Evolutionary conservation across 495 filamentous ascomycete species (phyloP), one percentile per base, ranked within the genome.

Genomic region (Symbiotaphrina buchneri): DNA sequence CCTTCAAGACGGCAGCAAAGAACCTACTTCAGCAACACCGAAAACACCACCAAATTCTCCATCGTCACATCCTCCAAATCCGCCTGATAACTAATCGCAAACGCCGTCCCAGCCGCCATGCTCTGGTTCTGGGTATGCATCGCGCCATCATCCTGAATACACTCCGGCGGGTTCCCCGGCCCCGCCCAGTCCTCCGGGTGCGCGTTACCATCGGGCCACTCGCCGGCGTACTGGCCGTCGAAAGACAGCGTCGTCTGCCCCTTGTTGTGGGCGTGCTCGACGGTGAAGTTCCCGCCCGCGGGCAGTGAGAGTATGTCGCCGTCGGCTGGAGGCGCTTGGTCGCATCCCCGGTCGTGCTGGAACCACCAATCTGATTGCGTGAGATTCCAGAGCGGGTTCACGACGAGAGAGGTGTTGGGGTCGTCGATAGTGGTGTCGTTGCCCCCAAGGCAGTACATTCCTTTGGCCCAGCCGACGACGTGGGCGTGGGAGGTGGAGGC

Each of bases 211-310:
- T 65, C 63, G 0, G 56, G 54, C 57, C 58, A 62, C 10, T 48
- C 48, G 4, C 43, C 40, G 3, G 41, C 41, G 22, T 39, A 48
- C n/a, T 48, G 33, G 8, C 59, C 53, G 22, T 46, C 51, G 29
- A 48, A 62, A 2, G 60, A 61, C 7, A 65, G 47, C 0, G 58
- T 59, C 1, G 61, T 65, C 10, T 47, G 44, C 1, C 43, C 55
- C 5, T 52, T 54, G 47, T 66, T 66, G 26, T 63, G 56, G 6
- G 64, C 60, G 6, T 65, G 43, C 42, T 69, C 61, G 18, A 63
- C 53, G 1, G 52, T 63, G 38, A 66, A 61, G 0, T 43, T 37
- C 5, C 59, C 56, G 5, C 61, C 61, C n/a, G 61, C 63, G 4
- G 62, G 63, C 10, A 69, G 45, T 10, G 48, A 47, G 19, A 68